phyloP scores from a whole-genome alignment of 345 rosid species.

The Reutealis trisperma region DNA sequence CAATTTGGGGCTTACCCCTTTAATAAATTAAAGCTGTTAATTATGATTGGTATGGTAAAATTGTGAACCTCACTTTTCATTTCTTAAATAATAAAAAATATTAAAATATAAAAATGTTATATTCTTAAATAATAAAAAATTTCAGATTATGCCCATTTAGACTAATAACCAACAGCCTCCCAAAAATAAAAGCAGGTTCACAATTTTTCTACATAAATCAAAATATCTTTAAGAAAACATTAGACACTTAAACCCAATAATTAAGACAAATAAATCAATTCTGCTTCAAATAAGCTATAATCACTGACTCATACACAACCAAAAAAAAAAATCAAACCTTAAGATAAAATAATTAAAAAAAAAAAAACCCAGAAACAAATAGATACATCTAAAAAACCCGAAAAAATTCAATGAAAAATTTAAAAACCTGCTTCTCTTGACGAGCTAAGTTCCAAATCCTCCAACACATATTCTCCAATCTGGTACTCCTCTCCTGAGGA shows the following conservation, averaged over 20 bases:
- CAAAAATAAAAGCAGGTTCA: background rate
- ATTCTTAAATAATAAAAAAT: too few relatives aligned
- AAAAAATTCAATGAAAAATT: too few relatives aligned
- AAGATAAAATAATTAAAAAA: background rate
- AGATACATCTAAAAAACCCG: background rate
- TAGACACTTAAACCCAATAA: background rate
- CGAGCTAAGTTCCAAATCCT: conserved; percentile 99
- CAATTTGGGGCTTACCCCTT: too few relatives aligned
- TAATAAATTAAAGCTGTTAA: too few relatives aligned
- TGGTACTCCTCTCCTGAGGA: conserved; percentile 94
- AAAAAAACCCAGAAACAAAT: too few relatives aligned
- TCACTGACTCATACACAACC: background rate
- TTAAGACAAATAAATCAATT: background rate
- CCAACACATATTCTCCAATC: conserved; percentile 99
- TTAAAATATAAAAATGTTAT: too few relatives aligned
- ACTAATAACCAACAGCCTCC: too few relatives aligned
- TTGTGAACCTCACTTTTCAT: too few relatives aligned
- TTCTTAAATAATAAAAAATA: too few relatives aligned
- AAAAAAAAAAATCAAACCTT: background rate
- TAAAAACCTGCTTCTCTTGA: conserved; percentile 89
- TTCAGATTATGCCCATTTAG: background rate
- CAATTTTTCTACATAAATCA: too few relatives aligned
- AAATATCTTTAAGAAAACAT: background rate
- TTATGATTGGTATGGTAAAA: too few relatives aligned
- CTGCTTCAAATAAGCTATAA: conserved; percentile 1